A percentile compares a stretch with the other conserved stretches of the same genome.
Conservation (phyloP, 148 eudicot species). For the Hydrangea macrophylla region DNA sequence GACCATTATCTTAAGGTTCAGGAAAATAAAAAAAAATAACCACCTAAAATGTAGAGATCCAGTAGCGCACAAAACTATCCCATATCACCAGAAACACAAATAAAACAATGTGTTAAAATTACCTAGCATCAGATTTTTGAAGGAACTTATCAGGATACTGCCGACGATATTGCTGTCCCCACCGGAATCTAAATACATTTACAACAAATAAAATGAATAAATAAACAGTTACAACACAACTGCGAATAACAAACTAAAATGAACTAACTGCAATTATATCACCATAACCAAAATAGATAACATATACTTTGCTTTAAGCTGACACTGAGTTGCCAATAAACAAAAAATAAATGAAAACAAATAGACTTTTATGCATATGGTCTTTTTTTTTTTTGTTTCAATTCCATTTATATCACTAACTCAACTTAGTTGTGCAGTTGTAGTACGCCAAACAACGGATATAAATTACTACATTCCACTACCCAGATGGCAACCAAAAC, state of each 20-base stretch:
- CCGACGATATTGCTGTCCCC: conserved; percentile 80
- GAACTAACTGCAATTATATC: background rate
- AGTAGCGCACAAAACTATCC: background rate
- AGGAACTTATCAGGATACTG: conserved; percentile 76
- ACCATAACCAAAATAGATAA: background rate
- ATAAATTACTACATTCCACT: no score
- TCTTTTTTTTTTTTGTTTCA: background rate
- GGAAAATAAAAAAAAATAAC: no score
- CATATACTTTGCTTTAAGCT: background rate
- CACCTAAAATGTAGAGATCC: background rate
- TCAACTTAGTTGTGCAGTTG: background rate
- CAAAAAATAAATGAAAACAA: background rate
- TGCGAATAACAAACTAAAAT: background rate
- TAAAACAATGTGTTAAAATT: conserved; percentile 4
- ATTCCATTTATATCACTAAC: background rate
- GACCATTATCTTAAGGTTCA: no score
- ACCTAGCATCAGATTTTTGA: conserved; percentile 78
- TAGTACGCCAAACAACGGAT: no score
- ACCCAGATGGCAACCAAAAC: no score
- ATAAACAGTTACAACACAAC: background rate
- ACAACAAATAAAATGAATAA: conserved; percentile 5
- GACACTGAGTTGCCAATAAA: background rate
- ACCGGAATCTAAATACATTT: conserved; percentile 56
- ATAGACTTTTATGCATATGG: no score
- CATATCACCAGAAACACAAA: background rate